These are phyloP conservation scores for Tetrapisispora namnaoensis DNA, from an alignment of 805 yeast species.

Conservation along the genomic window DNA sequence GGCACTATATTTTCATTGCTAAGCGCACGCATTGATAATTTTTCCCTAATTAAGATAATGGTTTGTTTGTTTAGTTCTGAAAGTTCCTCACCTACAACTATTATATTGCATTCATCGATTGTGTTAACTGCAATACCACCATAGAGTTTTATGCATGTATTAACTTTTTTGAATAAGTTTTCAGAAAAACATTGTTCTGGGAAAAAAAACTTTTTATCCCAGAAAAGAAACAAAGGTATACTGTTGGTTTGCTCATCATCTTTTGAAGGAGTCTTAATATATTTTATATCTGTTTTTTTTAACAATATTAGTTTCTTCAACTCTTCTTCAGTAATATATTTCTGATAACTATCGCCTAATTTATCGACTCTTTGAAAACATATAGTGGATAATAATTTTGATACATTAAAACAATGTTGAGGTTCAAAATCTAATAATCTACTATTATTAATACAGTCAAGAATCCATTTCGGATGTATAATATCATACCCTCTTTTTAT, in stretches of 20 bases:
- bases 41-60: background rate
- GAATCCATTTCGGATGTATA: conserved; percentile 59
- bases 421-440: conserved; percentile 49
- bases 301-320: conserved; percentile 3
- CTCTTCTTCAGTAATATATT: conserved; percentile 8
- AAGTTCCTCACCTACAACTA: conserved; percentile 29
- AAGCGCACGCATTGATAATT: background rate
- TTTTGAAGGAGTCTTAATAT: background rate
- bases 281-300: background rate
- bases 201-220: conserved; percentile 29
- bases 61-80: conserved; percentile 1
- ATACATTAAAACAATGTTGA: conserved; percentile 40
- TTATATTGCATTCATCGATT: conserved; percentile 29
- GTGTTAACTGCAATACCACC: conserved; percentile 35
- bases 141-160: conserved; percentile 29
- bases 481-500: conserved; percentile 47
- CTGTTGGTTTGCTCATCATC: background rate
- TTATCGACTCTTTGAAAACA: conserved; percentile 38
- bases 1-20: conserved; percentile 7
- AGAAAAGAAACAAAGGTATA: conserved; percentile 30
- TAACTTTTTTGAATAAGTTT: conserved; percentile 9
- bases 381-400: conserved; percentile 19
- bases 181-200: conserved; percentile 8
- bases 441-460: conserved; percentile 39
- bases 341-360: conserved; percentile 51